Evolutionary conservation across 2,329 filamentous ascomycete species (phyloP), one percentile per base, ranked within the genome.

Genomic region (Helminthosporium solani): DNA sequence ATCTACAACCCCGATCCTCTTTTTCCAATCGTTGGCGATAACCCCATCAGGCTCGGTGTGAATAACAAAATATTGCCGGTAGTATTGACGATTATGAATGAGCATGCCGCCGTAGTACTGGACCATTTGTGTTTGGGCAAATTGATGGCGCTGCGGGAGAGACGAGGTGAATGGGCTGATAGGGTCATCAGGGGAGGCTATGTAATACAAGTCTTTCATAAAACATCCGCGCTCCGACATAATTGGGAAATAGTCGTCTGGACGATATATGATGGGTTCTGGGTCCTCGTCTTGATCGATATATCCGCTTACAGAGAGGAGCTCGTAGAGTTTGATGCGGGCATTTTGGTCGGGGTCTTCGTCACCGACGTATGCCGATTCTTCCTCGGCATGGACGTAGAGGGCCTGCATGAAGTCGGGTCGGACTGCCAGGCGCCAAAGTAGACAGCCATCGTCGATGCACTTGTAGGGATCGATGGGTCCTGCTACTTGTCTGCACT

Each of bases 341-440:
- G 59, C 63, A 27, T 15, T 9, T 12, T 56, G 42, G 19, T 56
- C 46, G 21, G 48, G 38, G 15, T 67, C 47, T 2, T 50, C 49
- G 2, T 49, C 54, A 1, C 58, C 49, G 8, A 66, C 46, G 33
- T 55, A 48, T 6, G 41, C 33, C 14, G 19, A 19, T 2, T 21
- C 20, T n/a, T 23, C 33, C n/a, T 35, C 16, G 8, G n/a, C 16
- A 5, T 16, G 16, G 16, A 5, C 7, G 7, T 54, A 57, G 6
- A 68, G 45, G 35, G 52, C 43, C 7, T 64, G 51, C 63, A 66
- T 58, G 8, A 69, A 18, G 12, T 64, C 64, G 1, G 66, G 66
- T 1, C 62, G 63, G 5, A 60, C 57, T 11, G 60, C 66, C 9
- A 69, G 47, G 27, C 66, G 61, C 66, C 66, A 69, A 12, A 60